A percentile compares a stretch with the other conserved stretches of the same genome.
phyloP scores from a whole-genome alignment of 2,329 filamentous ascomycete species.

The Cytospora paraplurivora region DNA sequence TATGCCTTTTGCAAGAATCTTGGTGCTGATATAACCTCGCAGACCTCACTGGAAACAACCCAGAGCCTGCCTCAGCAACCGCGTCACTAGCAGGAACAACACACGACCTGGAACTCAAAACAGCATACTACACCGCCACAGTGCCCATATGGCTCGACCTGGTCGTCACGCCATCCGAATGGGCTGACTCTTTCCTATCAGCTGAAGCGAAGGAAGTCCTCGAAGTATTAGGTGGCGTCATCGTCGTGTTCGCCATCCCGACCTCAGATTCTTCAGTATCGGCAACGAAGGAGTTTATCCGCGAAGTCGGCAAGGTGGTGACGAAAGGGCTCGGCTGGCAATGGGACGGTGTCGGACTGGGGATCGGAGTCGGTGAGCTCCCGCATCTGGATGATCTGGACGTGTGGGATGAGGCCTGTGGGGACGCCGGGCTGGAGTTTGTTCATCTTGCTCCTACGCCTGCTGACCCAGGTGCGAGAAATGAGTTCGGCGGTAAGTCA shows the following conservation, averaged over 20 bases:
- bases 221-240: constrained; percentile 60
- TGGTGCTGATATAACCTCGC: constrained; percentile 24
- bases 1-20: not conserved
- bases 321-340: constrained; percentile 59
- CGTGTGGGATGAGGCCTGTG: constrained; percentile 63
- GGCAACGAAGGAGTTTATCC: constrained; percentile 47
- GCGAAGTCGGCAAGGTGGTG: constrained; percentile 57
- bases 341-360: constrained; percentile 67
- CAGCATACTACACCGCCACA: constrained; percentile 61
- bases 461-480: constrained; percentile 42
- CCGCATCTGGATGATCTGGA: constrained; percentile 45
- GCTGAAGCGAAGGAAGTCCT: constrained; percentile 65
- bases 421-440: constrained; percentile 62
- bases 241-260: constrained; percentile 54
- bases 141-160: constrained; percentile 71
- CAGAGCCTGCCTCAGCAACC: constrained; percentile 40
- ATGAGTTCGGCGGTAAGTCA: constrained; percentile 61
- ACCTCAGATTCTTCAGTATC: constrained; percentile 9
- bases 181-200: constrained; percentile 61
- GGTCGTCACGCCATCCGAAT: constrained; percentile 52
- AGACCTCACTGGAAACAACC: constrained; percentile 57
- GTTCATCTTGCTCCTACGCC: constrained; percentile 46
- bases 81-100: constrained; percentile 60
- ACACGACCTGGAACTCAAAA: constrained; percentile 57
- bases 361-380: constrained; percentile 55